These are phyloP conservation scores for Escovopsis sp. DNA, from an alignment of 2,329 filamentous ascomycete species.

Conservation along the genomic window DNA sequence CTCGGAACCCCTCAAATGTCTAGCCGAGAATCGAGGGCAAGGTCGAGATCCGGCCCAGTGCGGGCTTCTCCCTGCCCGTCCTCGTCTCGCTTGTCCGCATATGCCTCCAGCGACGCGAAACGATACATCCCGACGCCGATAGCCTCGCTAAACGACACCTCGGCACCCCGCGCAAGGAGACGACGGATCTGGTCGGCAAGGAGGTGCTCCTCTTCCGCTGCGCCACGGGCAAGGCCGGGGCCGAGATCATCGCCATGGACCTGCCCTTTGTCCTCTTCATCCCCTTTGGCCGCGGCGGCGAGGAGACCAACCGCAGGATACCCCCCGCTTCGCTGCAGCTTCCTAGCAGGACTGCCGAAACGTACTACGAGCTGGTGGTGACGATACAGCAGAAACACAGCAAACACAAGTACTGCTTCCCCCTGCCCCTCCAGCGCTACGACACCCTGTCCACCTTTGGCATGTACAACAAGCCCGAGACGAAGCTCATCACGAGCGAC, in stretches of 20 bases:
- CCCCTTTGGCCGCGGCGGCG: conserved; percentile 79
- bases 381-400: conserved; percentile 82
- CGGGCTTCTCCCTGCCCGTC: conserved; percentile 78
- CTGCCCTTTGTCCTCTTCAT: conserved; percentile 95
- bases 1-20: background rate
- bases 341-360: conserved; percentile 87
- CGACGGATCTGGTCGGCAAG: conserved; percentile 85
- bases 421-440: conserved; percentile 81
- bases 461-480: conserved; percentile 96
- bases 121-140: conserved; percentile 91
- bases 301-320: conserved; percentile 78
- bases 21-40: conserved; percentile 95
- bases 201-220: conserved; percentile 88
- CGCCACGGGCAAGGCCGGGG: conserved; percentile 66
- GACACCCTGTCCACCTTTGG: conserved; percentile 96
- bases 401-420: conserved; percentile 80
- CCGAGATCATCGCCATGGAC: conserved; percentile 90
- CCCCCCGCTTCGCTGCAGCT: conserved; percentile 86
- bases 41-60: conserved; percentile 82
- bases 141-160: conserved; percentile 86
- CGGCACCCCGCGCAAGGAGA: conserved; percentile 78
- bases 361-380: conserved; percentile 91
- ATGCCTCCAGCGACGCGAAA: conserved; percentile 83
- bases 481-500: conserved; percentile 71
- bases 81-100: conserved; percentile 87